phyloP scores from a whole-genome alignment of 768 basidiomycete genomes.

The Rhizopogon vesiculosus region DNA sequence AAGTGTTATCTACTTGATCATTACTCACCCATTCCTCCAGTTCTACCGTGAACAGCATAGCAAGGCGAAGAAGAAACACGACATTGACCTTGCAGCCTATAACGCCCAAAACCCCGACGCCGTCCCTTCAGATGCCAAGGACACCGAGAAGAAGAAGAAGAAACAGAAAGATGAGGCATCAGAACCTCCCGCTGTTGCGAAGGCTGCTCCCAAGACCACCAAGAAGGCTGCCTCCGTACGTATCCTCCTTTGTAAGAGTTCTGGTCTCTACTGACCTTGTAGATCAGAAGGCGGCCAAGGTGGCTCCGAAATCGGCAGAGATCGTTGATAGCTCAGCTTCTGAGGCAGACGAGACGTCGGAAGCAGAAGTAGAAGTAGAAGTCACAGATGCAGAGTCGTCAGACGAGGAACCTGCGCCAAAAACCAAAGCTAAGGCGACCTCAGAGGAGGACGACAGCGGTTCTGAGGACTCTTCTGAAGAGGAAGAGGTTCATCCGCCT shows the following conservation, averaged over 20 bases:
- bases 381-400: conserved; percentile 9
- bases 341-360: conserved; percentile 19
- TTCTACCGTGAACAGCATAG: conserved; percentile 38
- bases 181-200: conserved; percentile 26
- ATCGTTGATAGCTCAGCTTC: conserved; percentile 24
- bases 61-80: conserved; percentile 60
- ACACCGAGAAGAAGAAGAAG: conserved; percentile 27
- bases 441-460: conserved; percentile 11
- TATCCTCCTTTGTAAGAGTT: conserved; percentile 5
- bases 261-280: conserved; percentile 8
- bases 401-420: conserved; percentile 20
- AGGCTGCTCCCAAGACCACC: conserved; percentile 9
- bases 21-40: conserved; percentile 9
- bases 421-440: conserved; percentile 12
- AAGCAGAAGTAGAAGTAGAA: neutral
- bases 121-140: conserved; percentile 41
- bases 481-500: conserved; percentile 30
- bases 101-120: conserved; percentile 50
- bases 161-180: conserved; percentile 13
- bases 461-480: conserved; percentile 21
- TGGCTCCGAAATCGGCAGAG: conserved; percentile 18
- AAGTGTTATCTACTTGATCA: neutral
- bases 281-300: conserved; percentile 20
- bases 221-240: conserved; percentile 19
- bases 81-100: conserved; percentile 60